phyloP scores from a whole-genome alignment of 257 asterid genomes.

The Osmanthus fragrans region DNA sequence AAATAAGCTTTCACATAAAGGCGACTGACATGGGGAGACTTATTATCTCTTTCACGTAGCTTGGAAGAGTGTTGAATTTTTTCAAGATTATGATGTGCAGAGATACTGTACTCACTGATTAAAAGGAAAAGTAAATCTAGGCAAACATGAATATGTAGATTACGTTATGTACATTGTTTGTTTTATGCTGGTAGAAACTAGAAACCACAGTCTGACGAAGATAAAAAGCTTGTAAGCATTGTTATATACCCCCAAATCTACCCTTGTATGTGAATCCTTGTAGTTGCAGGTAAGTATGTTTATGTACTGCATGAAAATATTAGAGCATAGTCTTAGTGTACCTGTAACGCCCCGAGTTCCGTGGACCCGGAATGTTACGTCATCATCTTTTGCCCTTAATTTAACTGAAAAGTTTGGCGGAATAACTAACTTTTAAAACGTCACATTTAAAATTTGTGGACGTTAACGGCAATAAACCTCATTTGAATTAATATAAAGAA shows the following conservation, averaged over 20 bases:
- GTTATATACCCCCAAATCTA: background rate
- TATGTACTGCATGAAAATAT: background rate
- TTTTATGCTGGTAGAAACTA: background rate
- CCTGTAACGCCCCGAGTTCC: no score
- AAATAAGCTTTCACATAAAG: background rate
- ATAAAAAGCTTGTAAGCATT: background rate
- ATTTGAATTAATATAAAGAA: no score
- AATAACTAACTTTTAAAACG: no score
- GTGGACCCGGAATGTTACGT: no score
- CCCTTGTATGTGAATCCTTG: background rate
- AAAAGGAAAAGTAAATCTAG: background rate
- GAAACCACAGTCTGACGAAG: background rate
- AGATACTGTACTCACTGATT: constrained; percentile 1
- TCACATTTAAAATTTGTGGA: no score
- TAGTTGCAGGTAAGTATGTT: background rate
- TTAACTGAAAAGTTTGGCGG: no score
- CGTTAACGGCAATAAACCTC: no score
- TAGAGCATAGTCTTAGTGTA: background rate
- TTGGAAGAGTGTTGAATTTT: no score
- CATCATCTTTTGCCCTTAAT: no score
- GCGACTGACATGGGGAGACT: background rate
- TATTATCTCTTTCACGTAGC: no score
- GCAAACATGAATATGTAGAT: background rate
- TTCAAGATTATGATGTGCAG: background rate
- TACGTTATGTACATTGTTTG: background rate